These are phyloP conservation scores for Psilocybe azurescens DNA, from an alignment of 768 basidiomycete species.

Conservation along the genomic window DNA sequence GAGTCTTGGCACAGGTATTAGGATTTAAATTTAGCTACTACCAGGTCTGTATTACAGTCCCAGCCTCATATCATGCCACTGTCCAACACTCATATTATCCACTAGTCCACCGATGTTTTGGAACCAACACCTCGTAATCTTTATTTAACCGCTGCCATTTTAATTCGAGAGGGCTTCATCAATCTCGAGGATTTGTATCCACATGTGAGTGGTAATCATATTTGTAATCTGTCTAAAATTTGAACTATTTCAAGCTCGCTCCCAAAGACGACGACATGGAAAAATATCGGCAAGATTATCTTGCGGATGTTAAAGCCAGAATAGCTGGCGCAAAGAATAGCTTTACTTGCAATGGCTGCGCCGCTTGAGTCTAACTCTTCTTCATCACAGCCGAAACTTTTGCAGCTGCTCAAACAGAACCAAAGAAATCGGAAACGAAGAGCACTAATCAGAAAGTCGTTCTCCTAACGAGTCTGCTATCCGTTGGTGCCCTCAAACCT, in stretches of 20 bases:
- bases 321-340: conserved; percentile 74
- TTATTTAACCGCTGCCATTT: conserved; percentile 81
- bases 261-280: conserved; percentile 84
- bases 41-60: conserved; percentile 58
- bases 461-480: conserved; percentile 79
- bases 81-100: conserved; percentile 19
- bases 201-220: conserved; percentile 67
- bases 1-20: conserved; percentile 86
- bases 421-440: conserved; percentile 48
- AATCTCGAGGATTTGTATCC: conserved; percentile 88
- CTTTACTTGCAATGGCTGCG: conserved; percentile 84
- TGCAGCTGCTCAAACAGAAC: conserved; percentile 41
- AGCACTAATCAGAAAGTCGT: conserved; percentile 80
- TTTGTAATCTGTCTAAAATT: not conserved
- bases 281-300: conserved; percentile 65
- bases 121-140: conserved; percentile 75
- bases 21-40: conserved; percentile 98
- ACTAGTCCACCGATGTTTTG: conserved; percentile 57
- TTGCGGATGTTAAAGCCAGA: conserved; percentile 63
- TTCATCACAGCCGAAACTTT: conserved; percentile 43
- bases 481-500: conserved; percentile 83
- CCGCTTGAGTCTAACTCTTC: conserved; percentile 65
- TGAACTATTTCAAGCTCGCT: conserved; percentile 23
- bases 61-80: not conserved
- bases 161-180: conserved; percentile 91